Evolutionary conservation across 257 asterid species (phyloP), one percentile per base, ranked within the genome.

Genomic region (Handroanthus guayacan): DNA sequence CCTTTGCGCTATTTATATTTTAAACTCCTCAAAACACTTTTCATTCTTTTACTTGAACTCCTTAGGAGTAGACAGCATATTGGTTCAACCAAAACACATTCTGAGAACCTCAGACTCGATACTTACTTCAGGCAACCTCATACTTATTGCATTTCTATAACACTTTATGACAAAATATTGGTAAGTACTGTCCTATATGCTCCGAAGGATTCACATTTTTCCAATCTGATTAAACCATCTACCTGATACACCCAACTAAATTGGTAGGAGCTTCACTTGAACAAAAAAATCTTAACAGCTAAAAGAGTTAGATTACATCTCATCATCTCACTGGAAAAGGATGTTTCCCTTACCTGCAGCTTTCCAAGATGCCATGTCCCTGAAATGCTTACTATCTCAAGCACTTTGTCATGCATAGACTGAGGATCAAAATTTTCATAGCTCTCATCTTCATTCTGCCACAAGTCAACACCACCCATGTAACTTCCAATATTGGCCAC

Each of bases 291-390:
- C 51, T 44, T 52, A 67, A 25, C 76, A 58, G 9, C 37, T 16
- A 14, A 74, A 57, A 37, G 45, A 9, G 48, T 37, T 44, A 36
- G 57, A 66, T 25, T 12, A 63, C 8, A 17, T 55, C 67, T 25
- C 55, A n/a, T 17, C 17, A 55, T 44, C 25, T 31, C 73, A 5
- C 67, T 58, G 11, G 62, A 12, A 75, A 52, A 78, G 61, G 64
- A 65, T 10, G 38, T 56, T 45, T 34, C 20, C 52, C 76, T 50
- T 88, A 88, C 99, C 97, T 95, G 99, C 81, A 95, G 97, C 88
- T 91, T 93, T 69, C 99, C 99, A 68, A 95, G 97, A 87, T 95
- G 98, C 99, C 98, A 93, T 58, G 92, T 87, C 70, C 99, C 98
- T 44, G 99, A 95, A 84, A 95, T 95, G 88, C 98, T 91, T 20